A percentile compares a stretch with the other conserved stretches of the same genome.
Evolutionary conservation across 768 basidiomycete species (phyloP).

Genomic region (Wakefieldia striispora): DNA sequence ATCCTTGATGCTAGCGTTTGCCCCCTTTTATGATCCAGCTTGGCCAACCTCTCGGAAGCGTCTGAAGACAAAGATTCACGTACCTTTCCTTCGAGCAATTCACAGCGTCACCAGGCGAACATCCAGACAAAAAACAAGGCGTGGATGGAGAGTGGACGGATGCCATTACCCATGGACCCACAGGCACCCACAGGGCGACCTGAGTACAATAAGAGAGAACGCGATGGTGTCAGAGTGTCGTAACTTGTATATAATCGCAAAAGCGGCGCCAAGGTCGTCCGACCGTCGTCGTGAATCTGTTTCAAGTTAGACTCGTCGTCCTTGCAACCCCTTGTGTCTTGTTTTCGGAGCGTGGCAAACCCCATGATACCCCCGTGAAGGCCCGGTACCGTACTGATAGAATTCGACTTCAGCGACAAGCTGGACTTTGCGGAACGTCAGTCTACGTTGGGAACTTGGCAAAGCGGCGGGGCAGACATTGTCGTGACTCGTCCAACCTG

Average conservation of each 20-base stretch:
- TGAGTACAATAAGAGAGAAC: slow-evolving; percentile 14
- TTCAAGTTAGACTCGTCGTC: neutral
- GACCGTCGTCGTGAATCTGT: neutral
- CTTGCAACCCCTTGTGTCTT: slow-evolving; percentile 13
- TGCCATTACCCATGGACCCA: slow-evolving; percentile 13
- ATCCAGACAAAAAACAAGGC: slow-evolving; percentile 15
- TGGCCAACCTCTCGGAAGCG: neutral
- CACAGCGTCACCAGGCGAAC: slow-evolving; percentile 11
- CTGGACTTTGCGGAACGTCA: too few species aligned
- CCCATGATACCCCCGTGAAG: neutral
- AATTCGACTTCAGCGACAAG: too few species aligned
- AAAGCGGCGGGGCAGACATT: too few species aligned
- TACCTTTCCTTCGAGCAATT: neutral
- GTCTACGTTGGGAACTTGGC: too few species aligned
- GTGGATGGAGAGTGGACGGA: neutral
- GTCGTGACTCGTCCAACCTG: too few species aligned
- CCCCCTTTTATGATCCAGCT: slow-evolving; percentile 17
- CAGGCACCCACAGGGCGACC: slow-evolving; percentile 22
- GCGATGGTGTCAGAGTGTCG: neutral
- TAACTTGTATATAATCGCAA: neutral
- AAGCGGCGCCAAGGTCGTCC: neutral
- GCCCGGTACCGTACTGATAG: neutral
- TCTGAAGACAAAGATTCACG: slow-evolving; percentile 1
- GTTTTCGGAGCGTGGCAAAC: slow-evolving; percentile 1
- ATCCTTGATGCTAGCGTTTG: neutral